phyloP scores from a whole-genome alignment of 2,329 filamentous ascomycete genomes.

The Paecilomyces sp. region DNA sequence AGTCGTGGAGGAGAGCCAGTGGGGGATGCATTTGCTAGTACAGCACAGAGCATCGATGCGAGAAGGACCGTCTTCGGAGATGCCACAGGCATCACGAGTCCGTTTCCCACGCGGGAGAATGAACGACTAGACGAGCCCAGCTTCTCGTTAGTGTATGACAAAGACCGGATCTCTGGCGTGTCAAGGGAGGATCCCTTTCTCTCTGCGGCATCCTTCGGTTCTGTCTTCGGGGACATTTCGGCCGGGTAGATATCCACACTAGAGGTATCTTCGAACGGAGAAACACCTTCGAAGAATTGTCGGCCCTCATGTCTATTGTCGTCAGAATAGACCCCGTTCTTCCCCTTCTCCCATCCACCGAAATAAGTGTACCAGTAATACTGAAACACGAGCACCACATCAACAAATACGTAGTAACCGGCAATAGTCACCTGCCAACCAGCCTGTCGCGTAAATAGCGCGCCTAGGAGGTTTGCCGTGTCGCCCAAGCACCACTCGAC shows the following conservation, averaged over 20 bases:
- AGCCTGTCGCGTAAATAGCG: constrained; percentile 57
- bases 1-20: constrained; percentile 13
- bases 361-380: constrained; percentile 60
- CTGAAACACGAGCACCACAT: constrained; percentile 55
- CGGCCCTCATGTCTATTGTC: constrained; percentile 19
- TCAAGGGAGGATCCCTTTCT: constrained; percentile 15
- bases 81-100: constrained; percentile 19
- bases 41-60: constrained; percentile 38
- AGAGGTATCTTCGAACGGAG: constrained; percentile 25
- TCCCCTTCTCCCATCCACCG: constrained; percentile 40
- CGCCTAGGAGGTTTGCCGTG: constrained; percentile 55
- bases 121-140: constrained; percentile 18
- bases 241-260: constrained; percentile 9
- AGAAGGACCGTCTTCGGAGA: constrained; percentile 39
- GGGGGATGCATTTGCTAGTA: constrained; percentile 35
- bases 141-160: constrained; percentile 30
- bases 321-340: constrained; percentile 18
- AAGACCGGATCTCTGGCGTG: constrained; percentile 13
- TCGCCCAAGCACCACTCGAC: constrained; percentile 61
- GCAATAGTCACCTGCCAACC: constrained; percentile 61
- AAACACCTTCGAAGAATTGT: constrained; percentile 29
- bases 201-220: constrained; percentile 21
- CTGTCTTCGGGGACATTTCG: constrained; percentile 13
- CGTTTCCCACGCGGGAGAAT: constrained; percentile 18
- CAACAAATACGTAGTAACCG: constrained; percentile 59